Percentiles rank a stretch among this genome's conserved stretches.
phyloP scores from a whole-genome alignment of 495 filamentous ascomycete species.

The Cenococcum geophilum region DNA sequence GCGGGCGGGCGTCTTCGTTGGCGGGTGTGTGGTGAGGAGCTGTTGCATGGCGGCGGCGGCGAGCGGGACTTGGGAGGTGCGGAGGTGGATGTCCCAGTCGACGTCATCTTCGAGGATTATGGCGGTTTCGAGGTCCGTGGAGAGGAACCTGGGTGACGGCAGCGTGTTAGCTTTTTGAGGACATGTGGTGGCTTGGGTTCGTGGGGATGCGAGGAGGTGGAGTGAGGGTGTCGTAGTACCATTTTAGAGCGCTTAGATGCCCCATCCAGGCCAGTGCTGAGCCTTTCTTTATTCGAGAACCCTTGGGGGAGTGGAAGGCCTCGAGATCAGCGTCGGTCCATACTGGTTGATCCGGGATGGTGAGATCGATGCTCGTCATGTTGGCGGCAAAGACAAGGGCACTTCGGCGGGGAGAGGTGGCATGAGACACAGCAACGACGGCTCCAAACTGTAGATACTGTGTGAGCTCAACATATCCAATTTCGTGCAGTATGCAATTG shows the following conservation, averaged over 20 bases:
- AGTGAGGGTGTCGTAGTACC: constrained; percentile 13
- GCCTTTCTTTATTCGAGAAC: constrained; percentile 26
- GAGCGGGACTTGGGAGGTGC: constrained; percentile 28
- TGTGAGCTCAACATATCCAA: neutral
- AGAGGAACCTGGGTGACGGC: constrained; percentile 31
- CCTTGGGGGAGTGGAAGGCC: constrained; percentile 18
- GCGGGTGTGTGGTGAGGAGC: constrained; percentile 12
- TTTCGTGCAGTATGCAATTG: neutral
- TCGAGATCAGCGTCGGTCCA: constrained; percentile 32
- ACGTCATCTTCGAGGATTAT: constrained; percentile 46
- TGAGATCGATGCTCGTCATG: constrained; percentile 34
- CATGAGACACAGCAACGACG: constrained; percentile 32
- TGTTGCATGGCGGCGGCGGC: constrained; percentile 28
- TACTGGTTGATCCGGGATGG: constrained; percentile 31
- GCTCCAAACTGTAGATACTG: constrained; percentile 23
- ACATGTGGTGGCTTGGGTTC: neutral
- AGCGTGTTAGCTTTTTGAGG: neutral
- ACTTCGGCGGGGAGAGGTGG: constrained; percentile 29
- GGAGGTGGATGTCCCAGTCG: constrained; percentile 41
- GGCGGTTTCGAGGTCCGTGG: constrained; percentile 37
- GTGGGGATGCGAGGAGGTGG: neutral
- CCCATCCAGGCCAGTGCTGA: constrained; percentile 34
- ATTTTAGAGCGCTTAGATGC: constrained; percentile 34
- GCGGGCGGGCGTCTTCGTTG: neutral
- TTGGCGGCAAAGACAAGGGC: constrained; percentile 32